phyloP scores from a whole-genome alignment of 2,329 filamentous ascomycete genomes.

The Arthrobotrys megalospora region DNA sequence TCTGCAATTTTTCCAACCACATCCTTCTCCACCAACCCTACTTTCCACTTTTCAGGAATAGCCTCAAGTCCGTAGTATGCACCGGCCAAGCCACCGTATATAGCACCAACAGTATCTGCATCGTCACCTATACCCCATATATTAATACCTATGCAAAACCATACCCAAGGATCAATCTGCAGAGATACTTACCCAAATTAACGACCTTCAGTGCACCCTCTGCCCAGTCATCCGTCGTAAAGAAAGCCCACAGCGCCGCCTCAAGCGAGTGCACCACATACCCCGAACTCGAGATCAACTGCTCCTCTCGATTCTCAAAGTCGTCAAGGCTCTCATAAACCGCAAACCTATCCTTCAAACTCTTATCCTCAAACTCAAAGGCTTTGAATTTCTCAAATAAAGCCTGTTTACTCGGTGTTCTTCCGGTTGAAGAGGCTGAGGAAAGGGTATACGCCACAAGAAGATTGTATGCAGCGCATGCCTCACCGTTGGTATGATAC shows the following conservation, averaged over 20 bases:
- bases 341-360: slow-evolving; percentile 62
- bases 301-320: slow-evolving; percentile 50
- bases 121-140: slow-evolving; percentile 66
- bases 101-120: slow-evolving; percentile 69
- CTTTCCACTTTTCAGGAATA: slow-evolving; percentile 62
- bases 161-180: too few species aligned
- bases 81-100: slow-evolving; percentile 69
- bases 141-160: not conserved
- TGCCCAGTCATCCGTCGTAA: slow-evolving; percentile 66
- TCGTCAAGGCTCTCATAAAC: slow-evolving; percentile 19
- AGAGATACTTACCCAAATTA: slow-evolving; percentile 65
- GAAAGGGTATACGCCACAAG: slow-evolving; percentile 66
- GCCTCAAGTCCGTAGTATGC: slow-evolving; percentile 67
- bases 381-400: slow-evolving; percentile 63
- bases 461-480: slow-evolving; percentile 67
- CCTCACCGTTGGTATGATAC: slow-evolving; percentile 66
- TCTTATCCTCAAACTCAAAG: slow-evolving; percentile 57
- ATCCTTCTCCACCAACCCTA: slow-evolving; percentile 56
- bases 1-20: slow-evolving; percentile 59
- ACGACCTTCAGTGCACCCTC: slow-evolving; percentile 68
- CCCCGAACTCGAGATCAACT: slow-evolving; percentile 66
- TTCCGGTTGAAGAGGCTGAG: slow-evolving; percentile 45
- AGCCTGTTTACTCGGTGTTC: slow-evolving; percentile 61
- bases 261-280: slow-evolving; percentile 69
- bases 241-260: slow-evolving; percentile 69